phyloP scores from a whole-genome alignment of 257 asterid species.

The Echium plantagineum region DNA sequence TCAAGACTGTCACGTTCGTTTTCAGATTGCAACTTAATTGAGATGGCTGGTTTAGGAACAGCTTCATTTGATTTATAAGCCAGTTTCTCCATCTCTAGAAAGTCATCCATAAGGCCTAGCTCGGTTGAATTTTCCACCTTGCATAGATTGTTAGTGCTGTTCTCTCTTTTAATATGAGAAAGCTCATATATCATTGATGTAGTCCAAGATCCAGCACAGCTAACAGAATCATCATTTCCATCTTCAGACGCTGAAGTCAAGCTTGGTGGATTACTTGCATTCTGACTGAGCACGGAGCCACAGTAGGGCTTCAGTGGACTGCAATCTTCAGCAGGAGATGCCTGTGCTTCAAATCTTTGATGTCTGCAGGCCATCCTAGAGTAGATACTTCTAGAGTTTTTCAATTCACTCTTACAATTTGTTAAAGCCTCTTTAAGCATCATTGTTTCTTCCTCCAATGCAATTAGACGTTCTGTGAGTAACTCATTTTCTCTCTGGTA shows the following conservation, averaged over 20 bases:
- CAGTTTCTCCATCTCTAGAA: constrained; percentile 79
- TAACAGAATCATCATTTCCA: constrained; percentile 45
- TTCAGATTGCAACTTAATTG: no score
- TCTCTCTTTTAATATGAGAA: constrained; percentile 47
- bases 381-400: constrained; percentile 41
- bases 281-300: constrained; percentile 30
- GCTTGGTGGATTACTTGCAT: constrained; percentile 32
- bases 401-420: constrained; percentile 61
- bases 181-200: constrained; percentile 32
- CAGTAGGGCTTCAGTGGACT: constrained; percentile 21
- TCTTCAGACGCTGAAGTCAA: constrained; percentile 50
- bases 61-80: constrained; percentile 36
- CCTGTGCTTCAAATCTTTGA: constrained; percentile 52
- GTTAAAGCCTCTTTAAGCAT: constrained; percentile 74
- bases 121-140: constrained; percentile 40
- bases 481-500: constrained; percentile 48
- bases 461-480: constrained; percentile 48
- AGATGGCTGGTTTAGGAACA: no score
- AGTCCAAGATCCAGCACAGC: constrained; percentile 53
- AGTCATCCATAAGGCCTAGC: constrained; percentile 70
- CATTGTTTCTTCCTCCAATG: constrained; percentile 73
- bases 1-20: no score
- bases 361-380: constrained; percentile 57
- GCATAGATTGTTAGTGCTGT: constrained; percentile 32
- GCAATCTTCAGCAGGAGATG: constrained; percentile 32